Evolutionary conservation across 768 basidiomycete species (phyloP), one percentile per base, ranked within the genome.

Genomic region (Hericium coralloides): DNA sequence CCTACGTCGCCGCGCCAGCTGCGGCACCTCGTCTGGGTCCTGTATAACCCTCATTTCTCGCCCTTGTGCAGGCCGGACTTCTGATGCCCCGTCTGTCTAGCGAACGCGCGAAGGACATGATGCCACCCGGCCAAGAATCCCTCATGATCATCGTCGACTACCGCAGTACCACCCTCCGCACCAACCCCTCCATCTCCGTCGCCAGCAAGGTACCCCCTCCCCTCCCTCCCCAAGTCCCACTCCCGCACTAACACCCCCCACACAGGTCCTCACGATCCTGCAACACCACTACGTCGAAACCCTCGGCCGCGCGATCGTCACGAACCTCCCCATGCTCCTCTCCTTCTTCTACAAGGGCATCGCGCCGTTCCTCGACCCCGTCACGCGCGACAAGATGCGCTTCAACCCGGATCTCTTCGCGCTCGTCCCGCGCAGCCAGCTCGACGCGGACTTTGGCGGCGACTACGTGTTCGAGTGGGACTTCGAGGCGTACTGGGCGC

Each of bases 281-380:
- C 92, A 93, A 66, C 82, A 90, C 60, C 90, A 95, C 68, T 95
- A 95, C 64, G 87, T 88, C 37, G 91, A 93, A 69, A 89, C 90
- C 4, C 81, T 95, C 43, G 92, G 92, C 31, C 80, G 89, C 12
- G 92, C 89, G 26, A 75, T 93, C 39, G 85, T 94, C 51, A 82
- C 88, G 50, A 92, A 92, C 66, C 82, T 92, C 25, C 90, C 92
- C 4, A 70, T 78, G 60, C 75, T 92, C 12, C 77, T 89, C 49
- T 82, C 68, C 65, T 87, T 88, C 71, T 87, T 89, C 72, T 87
- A 84, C 70, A 93, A 87, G 64, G 89, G 85, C 45, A 92, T 95
- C 60, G 73, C 85, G 9, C 91, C 92, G 0, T 92, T 94, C 74
- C 68, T 95, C 52, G 92, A 95, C 66, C 92, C 92, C 6, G 82